Evolutionary conservation across 1,139 yeast genomes (phyloP), one percentile per base, ranked within the genome.

Genomic region (Candida mesenterica): DNA sequence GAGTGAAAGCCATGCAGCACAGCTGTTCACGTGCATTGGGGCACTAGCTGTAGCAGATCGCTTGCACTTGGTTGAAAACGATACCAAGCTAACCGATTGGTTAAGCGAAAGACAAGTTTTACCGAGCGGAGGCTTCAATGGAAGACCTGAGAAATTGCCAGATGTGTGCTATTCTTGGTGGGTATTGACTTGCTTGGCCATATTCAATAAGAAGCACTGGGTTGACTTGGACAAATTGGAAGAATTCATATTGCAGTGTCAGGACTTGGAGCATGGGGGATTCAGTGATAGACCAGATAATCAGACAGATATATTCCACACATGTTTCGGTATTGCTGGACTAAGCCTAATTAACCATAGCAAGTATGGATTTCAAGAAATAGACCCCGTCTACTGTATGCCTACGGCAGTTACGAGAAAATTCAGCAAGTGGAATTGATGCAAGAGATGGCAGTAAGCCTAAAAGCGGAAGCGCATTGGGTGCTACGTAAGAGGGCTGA

Each of bases 141-240:
- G 99, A 0, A 75, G 99, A 33, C 98, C 98, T 0, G 96, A 94
- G 45, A 92, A 92, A 57, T 65, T 90, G 17, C 97, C 97, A 0
- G 99, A 92, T 59, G 96, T 87, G 12, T 92, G 99, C 57, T 92
- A 92, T 56, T 82, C 94, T 53, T 94, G 97, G 97, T 92, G 98
- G 98, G 96, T 89, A 5, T 60, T 90, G 28, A 83, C 96, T 1
- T 75, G 92, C 1, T 62, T 92, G 34, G 75, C 86, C 0, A 82
- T 90, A 36, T 65, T 92, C 17, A 75, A 65, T 0, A 77, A 74
- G 43, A 57, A 79, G 17, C 75, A 83, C 42, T 89, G 96, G 90
- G 83, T 94, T 14, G 82, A 88, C 50, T 68, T 69, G 28, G 69
- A 60, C 2, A 77, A 73, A 49, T 63, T 92, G 36, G 72, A 75